A percentile compares a stretch with the other conserved stretches of the same genome.
phyloP scores from a whole-genome alignment of 306 rosid genomes.

The Prunus campanulata region DNA sequence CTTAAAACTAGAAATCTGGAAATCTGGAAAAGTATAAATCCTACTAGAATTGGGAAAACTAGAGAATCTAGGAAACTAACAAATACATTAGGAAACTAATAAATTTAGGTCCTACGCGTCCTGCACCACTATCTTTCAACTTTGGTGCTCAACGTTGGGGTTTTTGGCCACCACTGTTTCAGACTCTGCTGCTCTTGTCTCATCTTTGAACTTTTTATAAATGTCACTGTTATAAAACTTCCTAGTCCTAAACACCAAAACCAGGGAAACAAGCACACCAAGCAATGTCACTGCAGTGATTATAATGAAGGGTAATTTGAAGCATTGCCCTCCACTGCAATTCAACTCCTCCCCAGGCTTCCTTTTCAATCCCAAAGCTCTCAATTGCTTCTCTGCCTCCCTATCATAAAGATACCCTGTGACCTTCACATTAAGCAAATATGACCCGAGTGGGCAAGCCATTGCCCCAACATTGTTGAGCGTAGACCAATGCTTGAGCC shows the following conservation, averaged over 20 bases:
- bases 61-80: too few relatives aligned
- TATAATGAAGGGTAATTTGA: constrained; percentile 17
- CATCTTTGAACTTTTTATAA: constrained; percentile 19
- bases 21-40: too few relatives aligned
- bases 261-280: constrained; percentile 11
- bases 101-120: too few relatives aligned
- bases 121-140: neutral
- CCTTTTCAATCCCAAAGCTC: constrained; percentile 4
- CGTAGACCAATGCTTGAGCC: constrained; percentile 30
- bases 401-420: constrained; percentile 26
- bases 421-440: constrained; percentile 31
- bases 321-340: constrained; percentile 24
- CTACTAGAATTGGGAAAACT: too few relatives aligned
- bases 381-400: constrained; percentile 27
- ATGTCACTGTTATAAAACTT: constrained; percentile 19
- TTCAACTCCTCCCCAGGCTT: constrained; percentile 21
- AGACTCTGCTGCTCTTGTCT: neutral
- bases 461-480: constrained; percentile 21
- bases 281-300: constrained; percentile 9
- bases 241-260: constrained; percentile 22
- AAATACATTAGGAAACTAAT: too few relatives aligned
- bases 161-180: neutral
- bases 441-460: constrained; percentile 37
- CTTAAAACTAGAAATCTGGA: too few relatives aligned
- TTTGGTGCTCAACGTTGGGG: neutral